Base-by-base conservation (phyloP, 345 rosid species). In the Orychophragmus violaceus region DNA sequence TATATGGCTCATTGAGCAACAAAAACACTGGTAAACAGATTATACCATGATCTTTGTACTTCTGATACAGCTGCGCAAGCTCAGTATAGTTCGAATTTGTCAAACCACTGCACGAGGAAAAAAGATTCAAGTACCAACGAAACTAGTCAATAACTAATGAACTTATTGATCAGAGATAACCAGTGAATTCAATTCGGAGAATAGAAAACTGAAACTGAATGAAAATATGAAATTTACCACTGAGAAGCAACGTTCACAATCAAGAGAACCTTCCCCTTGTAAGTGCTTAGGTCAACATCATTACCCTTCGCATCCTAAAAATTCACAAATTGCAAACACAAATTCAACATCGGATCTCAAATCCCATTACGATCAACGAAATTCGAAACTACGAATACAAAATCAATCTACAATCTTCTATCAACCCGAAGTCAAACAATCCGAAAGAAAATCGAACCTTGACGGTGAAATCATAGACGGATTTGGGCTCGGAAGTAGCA, bases 161-260 rank as follows among this genome's bases (percentile, higher is more conserved):
- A 18, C n/a, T n/a, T n/a, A n/a, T n/a, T n/a, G n/a, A n/a, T 14
- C 19, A 41, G 46, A 41, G 9, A 14, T 37, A 37, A 35, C 39
- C 39, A 3, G 39, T 35, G 16, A 41, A 14, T 1, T 14, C 46
- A 4, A 16, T 49, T n/a, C n/a, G n/a, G n/a, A n/a, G n/a, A n/a
- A n/a, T n/a, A n/a, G n/a, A n/a, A n/a, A n/a, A n/a, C n/a, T n/a
- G 29, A 7, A 36, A 39, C 3, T 19, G 52, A 23, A 25, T 50
- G 4, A 6, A 23, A 52, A 13, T 30, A 36, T 6, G 36, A 19
- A 35, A 13, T 8, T 81, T 42, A 88, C 96, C 99, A 94, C 54
- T 73, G 86, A 2, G 99, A 94, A 76, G 99, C 99, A 54, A 94
- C 99, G 64, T 94, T 94, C 54, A 88, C 95, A 59, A 94, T 85